phyloP scores from a whole-genome alignment of 2,329 filamentous ascomycete species.

The Pseudofabraea citricarpa region DNA sequence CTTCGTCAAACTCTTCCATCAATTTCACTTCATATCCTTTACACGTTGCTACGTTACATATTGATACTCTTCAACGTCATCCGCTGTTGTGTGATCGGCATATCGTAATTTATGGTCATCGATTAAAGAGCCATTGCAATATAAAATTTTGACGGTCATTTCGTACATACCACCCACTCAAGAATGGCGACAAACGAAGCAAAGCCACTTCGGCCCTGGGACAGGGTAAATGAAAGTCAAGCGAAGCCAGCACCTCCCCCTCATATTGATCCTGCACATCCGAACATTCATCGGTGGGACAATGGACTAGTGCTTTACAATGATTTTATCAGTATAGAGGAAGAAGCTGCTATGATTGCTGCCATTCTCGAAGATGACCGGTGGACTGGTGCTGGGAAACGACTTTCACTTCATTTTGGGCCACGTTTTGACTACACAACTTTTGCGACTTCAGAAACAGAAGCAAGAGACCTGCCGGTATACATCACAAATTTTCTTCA shows the following conservation, averaged over 20 bases:
- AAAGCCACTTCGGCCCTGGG: too few relatives aligned
- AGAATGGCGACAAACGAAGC: too few relatives aligned
- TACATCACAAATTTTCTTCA: background rate
- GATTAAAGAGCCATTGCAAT: too few relatives aligned
- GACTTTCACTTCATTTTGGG: constrained; percentile 1
- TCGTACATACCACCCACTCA: too few relatives aligned
- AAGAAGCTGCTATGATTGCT: constrained; percentile 1
- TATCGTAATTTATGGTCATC: too few relatives aligned
- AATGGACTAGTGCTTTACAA: constrained; percentile 4
- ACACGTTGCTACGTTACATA: too few relatives aligned
- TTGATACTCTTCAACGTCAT: too few relatives aligned
- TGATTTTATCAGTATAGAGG: background rate
- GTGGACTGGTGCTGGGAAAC: background rate
- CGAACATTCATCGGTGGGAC: constrained; percentile 3
- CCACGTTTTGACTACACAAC: constrained; percentile 2
- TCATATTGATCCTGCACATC: background rate
- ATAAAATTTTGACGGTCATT: too few relatives aligned
- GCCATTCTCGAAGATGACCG: background rate
- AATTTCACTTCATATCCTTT: too few relatives aligned
- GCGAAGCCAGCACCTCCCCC: constrained; percentile 1
- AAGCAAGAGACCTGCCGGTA: background rate
- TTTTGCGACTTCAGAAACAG: background rate
- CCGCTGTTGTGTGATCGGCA: too few relatives aligned
- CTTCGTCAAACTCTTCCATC: too few relatives aligned
- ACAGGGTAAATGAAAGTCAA: too few relatives aligned